These are phyloP conservation scores for Wallacemonas sp. DNA, from an alignment of 208 protist species.

Conservation along the genomic window DNA sequence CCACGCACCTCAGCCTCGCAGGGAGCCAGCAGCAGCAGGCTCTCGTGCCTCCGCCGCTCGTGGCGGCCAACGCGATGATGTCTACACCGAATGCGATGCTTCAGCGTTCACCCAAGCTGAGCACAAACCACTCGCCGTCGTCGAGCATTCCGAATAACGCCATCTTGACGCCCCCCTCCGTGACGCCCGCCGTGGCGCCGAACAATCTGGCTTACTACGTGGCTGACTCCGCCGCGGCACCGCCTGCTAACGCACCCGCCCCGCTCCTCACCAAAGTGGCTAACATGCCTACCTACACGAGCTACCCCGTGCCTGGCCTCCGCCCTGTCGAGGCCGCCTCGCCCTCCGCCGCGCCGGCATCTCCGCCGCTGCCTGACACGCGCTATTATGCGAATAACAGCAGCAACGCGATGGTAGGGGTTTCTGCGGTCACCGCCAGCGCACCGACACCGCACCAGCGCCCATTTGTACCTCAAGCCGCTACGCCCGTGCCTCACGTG, in stretches of 20 bases:
- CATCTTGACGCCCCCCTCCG: slow-evolving; percentile 28
- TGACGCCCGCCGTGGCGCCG: slow-evolving; percentile 20
- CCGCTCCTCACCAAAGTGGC: slow-evolving; percentile 22
- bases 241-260: slow-evolving; percentile 16
- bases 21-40: slow-evolving; percentile 3
- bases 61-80: slow-evolving; percentile 6
- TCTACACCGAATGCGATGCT: slow-evolving; percentile 2
- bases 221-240: slow-evolving; percentile 23
- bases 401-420: not conserved
- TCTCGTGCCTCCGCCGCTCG: slow-evolving; percentile 19
- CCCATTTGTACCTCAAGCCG: slow-evolving; percentile 11
- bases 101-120: slow-evolving; percentile 13
- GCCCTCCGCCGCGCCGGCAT: not conserved
- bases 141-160: slow-evolving; percentile 14
- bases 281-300: slow-evolving; percentile 22
- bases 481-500: not conserved
- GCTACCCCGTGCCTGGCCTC: slow-evolving; percentile 26
- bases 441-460: not conserved
- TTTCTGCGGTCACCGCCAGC: not conserved
- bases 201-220: slow-evolving; percentile 14
- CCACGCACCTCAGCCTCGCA: too few relatives aligned
- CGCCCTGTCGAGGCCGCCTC: slow-evolving; percentile 12
- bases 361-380: not conserved
- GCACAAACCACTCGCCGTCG: slow-evolving; percentile 4
- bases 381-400: slow-evolving; percentile 20